Base-by-base conservation (phyloP, 179 eudicot genomes). In the Silene coronaria region DNA sequence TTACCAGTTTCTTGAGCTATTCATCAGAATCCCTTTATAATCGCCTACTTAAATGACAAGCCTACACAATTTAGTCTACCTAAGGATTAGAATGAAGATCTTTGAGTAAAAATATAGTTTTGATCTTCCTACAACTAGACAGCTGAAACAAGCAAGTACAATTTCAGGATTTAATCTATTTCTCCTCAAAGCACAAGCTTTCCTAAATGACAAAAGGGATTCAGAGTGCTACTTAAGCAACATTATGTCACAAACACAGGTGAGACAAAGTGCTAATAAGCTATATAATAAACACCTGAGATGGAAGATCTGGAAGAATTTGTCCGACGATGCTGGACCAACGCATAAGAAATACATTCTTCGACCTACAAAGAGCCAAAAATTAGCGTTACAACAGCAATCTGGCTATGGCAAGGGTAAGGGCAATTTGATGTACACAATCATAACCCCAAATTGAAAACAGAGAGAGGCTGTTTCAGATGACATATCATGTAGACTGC, bases 291-390 rank as follows among this genome's bases (percentile, higher is more conserved):
- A 77, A 77, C 68, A 93, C 98, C 97, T 87, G 97, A 85, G 60
- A 75, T 64, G 67, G 97, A 88, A 65, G 80, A 81, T 77, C 97
- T 87, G 74, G 88, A 60, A 75, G 97, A 83, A 80, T 87, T 91
- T 76, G 89, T 89, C 71, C 91, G 96, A 48, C 97, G 84, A 70
- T 87, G 92, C 74, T 88, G 92, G 59, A 96, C 89, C 75, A 88
- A 77, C 71, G 94, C 91, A 84, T 86, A 89, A 61, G 88, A 88
- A 74, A 93, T 86, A 26, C 87, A 87, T 77, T 86, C 97, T 80
- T 93, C 98, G 77, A 93, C 93, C 98, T 93, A 70, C 62, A 66
- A 45, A 76, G 28, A 57, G 14, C 38, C 68, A 64, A 64, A 64
- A 27, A 24, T 64, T 67, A 38, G 16, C 5, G 23, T 36, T 38